These are phyloP conservation scores for Nannochloris sp. DNA, from an alignment of 139 green algal species.

Conservation along the genomic window DNA sequence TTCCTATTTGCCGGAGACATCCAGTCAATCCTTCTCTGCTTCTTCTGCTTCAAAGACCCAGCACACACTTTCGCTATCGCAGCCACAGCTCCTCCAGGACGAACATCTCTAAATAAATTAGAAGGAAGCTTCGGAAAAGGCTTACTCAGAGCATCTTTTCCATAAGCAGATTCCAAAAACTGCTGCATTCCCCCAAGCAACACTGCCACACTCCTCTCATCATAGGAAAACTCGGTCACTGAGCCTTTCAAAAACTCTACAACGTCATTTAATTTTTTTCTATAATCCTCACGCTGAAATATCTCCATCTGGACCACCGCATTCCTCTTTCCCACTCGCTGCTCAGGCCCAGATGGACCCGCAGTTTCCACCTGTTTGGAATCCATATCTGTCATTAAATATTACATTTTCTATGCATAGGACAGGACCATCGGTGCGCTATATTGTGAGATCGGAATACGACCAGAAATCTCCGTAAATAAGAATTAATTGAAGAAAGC, in stretches of 20 bases:
- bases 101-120: conserved; percentile 31
- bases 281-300: conserved; percentile 50
- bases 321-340: conserved; percentile 26
- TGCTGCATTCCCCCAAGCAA: conserved; percentile 59
- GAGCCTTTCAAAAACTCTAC: conserved; percentile 39
- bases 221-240: conserved; percentile 43
- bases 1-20: conserved; percentile 36
- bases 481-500: too few relatives aligned
- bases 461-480: too few relatives aligned
- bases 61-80: conserved; percentile 40
- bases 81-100: conserved; percentile 39
- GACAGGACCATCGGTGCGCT: too few relatives aligned
- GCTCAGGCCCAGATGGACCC: not conserved
- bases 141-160: conserved; percentile 49
- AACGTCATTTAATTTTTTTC: conserved; percentile 33
- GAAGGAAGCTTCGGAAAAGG: conserved; percentile 40
- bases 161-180: conserved; percentile 67
- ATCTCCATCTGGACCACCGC: conserved; percentile 43
- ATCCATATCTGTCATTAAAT: too few relatives aligned
- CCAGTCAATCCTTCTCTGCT: conserved; percentile 55
- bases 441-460: too few relatives aligned
- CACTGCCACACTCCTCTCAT: conserved; percentile 38
- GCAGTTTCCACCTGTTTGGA: not conserved
- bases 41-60: conserved; percentile 37
- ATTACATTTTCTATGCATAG: too few relatives aligned